Evolutionary conservation across 2,329 filamentous ascomycete species (phyloP).

Genomic region (Botrytis byssoidea): DNA sequence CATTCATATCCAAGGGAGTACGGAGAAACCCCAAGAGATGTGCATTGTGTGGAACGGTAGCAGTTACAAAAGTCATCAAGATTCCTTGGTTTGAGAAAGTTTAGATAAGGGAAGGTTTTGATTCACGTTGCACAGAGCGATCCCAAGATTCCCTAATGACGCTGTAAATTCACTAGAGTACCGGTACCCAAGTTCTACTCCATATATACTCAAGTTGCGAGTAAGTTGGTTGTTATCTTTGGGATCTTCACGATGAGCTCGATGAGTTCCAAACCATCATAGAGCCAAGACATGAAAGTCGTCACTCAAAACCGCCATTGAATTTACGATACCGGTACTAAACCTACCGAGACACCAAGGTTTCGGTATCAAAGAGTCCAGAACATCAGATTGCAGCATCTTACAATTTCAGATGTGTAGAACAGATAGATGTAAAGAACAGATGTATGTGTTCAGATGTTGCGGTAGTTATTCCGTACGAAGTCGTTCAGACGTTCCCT

Average conservation of each 20-base stretch:
- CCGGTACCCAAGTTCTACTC: neutral
- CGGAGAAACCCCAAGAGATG: neutral
- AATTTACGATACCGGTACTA: constrained; percentile 3
- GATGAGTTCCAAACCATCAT: neutral
- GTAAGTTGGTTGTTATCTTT: neutral
- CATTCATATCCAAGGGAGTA: neutral
- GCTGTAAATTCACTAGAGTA: neutral
- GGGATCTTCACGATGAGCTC: neutral
- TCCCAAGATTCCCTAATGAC: neutral
- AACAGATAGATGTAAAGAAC: neutral
- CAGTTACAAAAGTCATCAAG: neutral
- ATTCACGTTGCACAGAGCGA: neutral
- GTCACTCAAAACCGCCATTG: neutral
- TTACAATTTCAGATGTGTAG: neutral
- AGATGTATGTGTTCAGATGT: neutral
- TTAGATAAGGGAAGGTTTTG: neutral
- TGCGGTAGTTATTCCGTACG: neutral
- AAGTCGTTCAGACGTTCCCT: neutral
- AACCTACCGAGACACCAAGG: neutral
- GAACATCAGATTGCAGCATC: neutral
- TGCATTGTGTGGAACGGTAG: neutral
- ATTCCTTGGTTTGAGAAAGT: neutral
- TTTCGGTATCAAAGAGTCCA: neutral
- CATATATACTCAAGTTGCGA: neutral
- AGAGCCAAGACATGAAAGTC: neutral